A percentile compares a stretch with the other conserved stretches of the same genome.
phyloP scores from a whole-genome alignment of 306 rosid genomes.

The Abrus precatorius region DNA sequence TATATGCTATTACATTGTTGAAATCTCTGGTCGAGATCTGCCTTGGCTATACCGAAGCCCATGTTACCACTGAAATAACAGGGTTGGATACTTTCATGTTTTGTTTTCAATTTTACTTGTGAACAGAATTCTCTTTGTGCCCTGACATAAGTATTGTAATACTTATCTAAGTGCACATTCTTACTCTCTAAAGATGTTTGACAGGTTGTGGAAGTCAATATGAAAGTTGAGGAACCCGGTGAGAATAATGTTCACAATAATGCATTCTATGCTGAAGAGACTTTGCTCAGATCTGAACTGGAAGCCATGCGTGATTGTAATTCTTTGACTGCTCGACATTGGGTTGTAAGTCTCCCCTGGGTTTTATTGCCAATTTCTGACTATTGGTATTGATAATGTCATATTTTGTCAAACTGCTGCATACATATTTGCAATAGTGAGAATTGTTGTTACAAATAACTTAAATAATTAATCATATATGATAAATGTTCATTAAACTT shows the following conservation, averaged over 20 bases:
- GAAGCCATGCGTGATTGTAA: slow-evolving; percentile 92
- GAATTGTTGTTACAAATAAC: slow-evolving; percentile 9
- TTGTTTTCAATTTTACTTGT: slow-evolving; percentile 15
- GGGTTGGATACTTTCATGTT: neutral
- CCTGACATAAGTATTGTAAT: neutral
- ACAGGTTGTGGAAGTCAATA: slow-evolving; percentile 88
- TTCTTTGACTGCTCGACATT: slow-evolving; percentile 84
- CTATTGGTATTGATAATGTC: slow-evolving; percentile 23
- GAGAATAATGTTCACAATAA: slow-evolving; percentile 85
- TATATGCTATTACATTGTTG: slow-evolving; percentile 27
- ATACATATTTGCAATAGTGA: slow-evolving; percentile 9
- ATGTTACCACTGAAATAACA: slow-evolving; percentile 4
- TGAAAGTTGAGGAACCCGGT: slow-evolving; percentile 87
- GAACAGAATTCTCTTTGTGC: neutral
- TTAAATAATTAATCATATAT: slow-evolving; percentile 25
- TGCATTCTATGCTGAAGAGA: slow-evolving; percentile 92
- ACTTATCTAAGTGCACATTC: slow-evolving; percentile 23
- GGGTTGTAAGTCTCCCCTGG: slow-evolving; percentile 76
- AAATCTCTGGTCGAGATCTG: neutral
- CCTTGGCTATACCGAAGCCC: slow-evolving; percentile 11
- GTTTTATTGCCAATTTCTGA: slow-evolving; percentile 14
- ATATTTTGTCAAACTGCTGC: slow-evolving; percentile 25
- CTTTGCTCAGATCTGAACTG: slow-evolving; percentile 73
- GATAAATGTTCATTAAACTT: neutral
- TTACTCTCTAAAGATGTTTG: slow-evolving; percentile 13